Conservation (phyloP, 352 stramenopile species). For the Phytophthora multivora region DNA sequence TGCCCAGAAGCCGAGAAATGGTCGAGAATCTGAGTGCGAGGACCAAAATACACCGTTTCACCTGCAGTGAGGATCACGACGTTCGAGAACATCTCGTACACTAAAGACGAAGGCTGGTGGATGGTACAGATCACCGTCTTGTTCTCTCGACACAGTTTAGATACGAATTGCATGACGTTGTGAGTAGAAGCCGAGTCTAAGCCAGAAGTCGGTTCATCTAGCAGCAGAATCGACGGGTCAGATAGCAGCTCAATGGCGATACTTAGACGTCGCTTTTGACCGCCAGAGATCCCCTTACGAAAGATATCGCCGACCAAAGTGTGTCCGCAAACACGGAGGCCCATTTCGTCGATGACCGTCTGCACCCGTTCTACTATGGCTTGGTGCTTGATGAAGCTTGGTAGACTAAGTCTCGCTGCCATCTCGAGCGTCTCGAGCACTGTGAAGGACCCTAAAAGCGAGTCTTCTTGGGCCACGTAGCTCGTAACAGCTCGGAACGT, state of each 20-base stretch:
- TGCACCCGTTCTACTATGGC: slow-evolving; percentile 58
- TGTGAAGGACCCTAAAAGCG: slow-evolving; percentile 66
- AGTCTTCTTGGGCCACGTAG: slow-evolving; percentile 68
- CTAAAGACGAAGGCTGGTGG: slow-evolving; percentile 74
- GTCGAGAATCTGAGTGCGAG: slow-evolving; percentile 52
- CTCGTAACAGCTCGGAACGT: slow-evolving; percentile 50
- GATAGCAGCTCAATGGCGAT: slow-evolving; percentile 95
- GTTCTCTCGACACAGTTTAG: slow-evolving; percentile 47
- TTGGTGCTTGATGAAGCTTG: slow-evolving; percentile 37
- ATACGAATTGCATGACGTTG: slow-evolving; percentile 85
- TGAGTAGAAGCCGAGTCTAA: slow-evolving; percentile 91
- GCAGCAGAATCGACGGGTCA: slow-evolving; percentile 93
- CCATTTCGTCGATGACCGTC: slow-evolving; percentile 68
- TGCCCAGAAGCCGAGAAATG: slow-evolving; percentile 56
- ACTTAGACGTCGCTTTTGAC: slow-evolving; percentile 91
- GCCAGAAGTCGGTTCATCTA: slow-evolving; percentile 94
- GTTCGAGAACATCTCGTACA: slow-evolving; percentile 72
- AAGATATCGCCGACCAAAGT: slow-evolving; percentile 86
- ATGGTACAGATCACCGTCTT: slow-evolving; percentile 89
- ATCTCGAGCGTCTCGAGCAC: slow-evolving; percentile 73
- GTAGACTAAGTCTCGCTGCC: slow-evolving; percentile 57
- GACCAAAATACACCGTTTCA: slow-evolving; percentile 90
- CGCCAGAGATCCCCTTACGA: slow-evolving; percentile 80
- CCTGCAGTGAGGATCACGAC: slow-evolving; percentile 67
- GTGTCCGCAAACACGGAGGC: slow-evolving; percentile 51